Evolutionary conservation across 2,329 filamentous ascomycete genomes (phyloP).

Genomic region (Keithomyces neogunnii): DNA sequence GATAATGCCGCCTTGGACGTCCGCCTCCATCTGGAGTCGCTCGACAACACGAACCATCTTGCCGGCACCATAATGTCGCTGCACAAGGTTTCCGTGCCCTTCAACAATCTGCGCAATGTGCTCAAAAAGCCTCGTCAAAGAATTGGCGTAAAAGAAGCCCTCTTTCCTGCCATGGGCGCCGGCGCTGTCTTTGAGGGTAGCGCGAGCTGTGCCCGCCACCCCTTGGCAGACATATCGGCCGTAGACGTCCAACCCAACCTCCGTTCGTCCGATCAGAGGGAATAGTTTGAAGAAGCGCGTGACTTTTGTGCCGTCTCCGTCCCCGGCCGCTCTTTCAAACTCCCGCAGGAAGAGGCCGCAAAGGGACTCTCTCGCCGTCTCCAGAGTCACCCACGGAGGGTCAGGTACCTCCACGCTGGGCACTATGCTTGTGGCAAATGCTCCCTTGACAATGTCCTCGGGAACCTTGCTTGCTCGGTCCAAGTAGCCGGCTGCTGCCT

Average conservation of each 20-base stretch:
- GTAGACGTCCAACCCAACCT: constrained; percentile 89
- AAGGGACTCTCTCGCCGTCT: constrained; percentile 79
- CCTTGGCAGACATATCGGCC: constrained; percentile 94
- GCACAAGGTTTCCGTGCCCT: constrained; percentile 80
- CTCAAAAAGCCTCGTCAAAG: constrained; percentile 86
- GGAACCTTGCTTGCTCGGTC: constrained; percentile 76
- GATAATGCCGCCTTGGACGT: constrained; percentile 92
- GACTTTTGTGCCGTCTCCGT: constrained; percentile 80
- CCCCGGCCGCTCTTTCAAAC: constrained; percentile 84
- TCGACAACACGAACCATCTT: constrained; percentile 96
- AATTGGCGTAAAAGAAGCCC: constrained; percentile 84
- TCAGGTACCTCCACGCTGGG: constrained; percentile 95
- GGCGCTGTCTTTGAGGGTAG: constrained; percentile 64
- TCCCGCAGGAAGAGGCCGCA: constrained; percentile 87
- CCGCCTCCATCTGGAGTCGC: constrained; percentile 84
- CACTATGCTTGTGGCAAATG: constrained; percentile 86
- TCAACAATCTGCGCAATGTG: constrained; percentile 97
- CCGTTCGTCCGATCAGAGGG: constrained; percentile 80
- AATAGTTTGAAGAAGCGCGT: constrained; percentile 98
- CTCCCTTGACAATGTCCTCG: constrained; percentile 67
- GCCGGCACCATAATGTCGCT: constrained; percentile 84
- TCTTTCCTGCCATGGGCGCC: constrained; percentile 48
- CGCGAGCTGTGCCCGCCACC: constrained; percentile 74
- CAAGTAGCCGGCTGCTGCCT: constrained; percentile 86
- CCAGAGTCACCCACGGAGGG: constrained; percentile 75